A percentile compares a stretch with the other conserved stretches of the same genome.
Evolutionary conservation across 495 filamentous ascomycete species (phyloP).

Genomic region (Xylaria intraflava): DNA sequence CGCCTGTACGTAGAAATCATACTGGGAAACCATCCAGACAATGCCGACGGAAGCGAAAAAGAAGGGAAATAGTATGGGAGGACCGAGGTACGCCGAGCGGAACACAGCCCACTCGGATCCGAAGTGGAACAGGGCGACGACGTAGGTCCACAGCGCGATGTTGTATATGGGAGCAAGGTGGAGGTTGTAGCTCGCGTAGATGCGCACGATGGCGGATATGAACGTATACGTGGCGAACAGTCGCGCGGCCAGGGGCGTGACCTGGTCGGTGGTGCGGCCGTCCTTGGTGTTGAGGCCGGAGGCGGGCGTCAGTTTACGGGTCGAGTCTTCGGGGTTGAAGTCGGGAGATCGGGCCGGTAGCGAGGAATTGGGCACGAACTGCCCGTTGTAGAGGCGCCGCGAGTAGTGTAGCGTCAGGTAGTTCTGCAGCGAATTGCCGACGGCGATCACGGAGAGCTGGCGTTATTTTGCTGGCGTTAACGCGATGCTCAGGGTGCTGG

Average conservation of each 20-base stretch:
- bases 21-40: constrained; percentile 77
- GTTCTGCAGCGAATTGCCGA: constrained; percentile 75
- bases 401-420: constrained; percentile 69
- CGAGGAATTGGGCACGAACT: constrained; percentile 38
- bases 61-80: constrained; percentile 64
- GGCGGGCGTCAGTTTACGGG: constrained; percentile 35
- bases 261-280: constrained; percentile 45
- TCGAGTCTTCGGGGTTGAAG: constrained; percentile 42
- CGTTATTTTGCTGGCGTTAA: constrained; percentile 8
- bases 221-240: constrained; percentile 92
- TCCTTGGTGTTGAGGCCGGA: constrained; percentile 37
- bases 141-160: constrained; percentile 71
- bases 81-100: constrained; percentile 61
- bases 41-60: constrained; percentile 62
- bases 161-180: constrained; percentile 63
- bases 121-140: constrained; percentile 75
- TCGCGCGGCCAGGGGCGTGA: constrained; percentile 68
- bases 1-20: constrained; percentile 52
- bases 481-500: neutral
- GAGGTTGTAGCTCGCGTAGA: constrained; percentile 85
- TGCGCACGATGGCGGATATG: constrained; percentile 62
- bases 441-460: constrained; percentile 68
- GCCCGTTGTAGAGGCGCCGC: constrained; percentile 64
- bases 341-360: constrained; percentile 24
- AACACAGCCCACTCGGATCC: constrained; percentile 70